Evolutionary conservation across 129 eudicot genomes (phyloP), one percentile per base, ranked within the genome.

Genomic region (Centrapalus pauciflorus): DNA sequence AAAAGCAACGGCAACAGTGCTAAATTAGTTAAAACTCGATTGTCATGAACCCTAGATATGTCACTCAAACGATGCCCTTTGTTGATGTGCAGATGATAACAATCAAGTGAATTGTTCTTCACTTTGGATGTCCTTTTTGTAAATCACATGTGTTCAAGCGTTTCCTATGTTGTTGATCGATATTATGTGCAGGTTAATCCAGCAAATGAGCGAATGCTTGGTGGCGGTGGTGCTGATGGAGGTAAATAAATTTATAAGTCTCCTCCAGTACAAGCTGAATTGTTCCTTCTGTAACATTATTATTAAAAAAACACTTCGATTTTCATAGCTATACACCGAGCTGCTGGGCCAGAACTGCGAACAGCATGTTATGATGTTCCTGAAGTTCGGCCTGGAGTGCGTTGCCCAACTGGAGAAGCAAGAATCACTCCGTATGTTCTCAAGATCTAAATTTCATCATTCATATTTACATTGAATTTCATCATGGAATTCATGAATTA

Each of bases 141-240:
- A 14, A 55, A 12, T 5, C 26, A 55, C 12, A n/a, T 43, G 40
- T 17, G 25, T 40, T 66, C 52, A 69, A 57, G 64, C 5, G 50
- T 20, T 28, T 66, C 20, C 7, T 0, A 21, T 21, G 10, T 75
- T 23, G 24, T 70, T 33, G 13, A 30, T 21, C 7, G 7, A 21
- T 57, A 13, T 41, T 17, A 32, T 59, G 43, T 49, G 38, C 72
- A 93, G 99, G 99, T 93, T 28, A 93, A 93, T 89, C 93, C 99
- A 40, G 99, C 99, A 57, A 93, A 93, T 66, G 90, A 84, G 76
- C 70, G 75, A 66, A 93, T 93, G 99, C 96, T 93, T 32, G 99
- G 99, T 20, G 99, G 99, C 74, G 96, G 99, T 80, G 99, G 96
- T 78, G 99, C 89, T 63, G 99, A 89, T 86, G 99, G 99, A 82